These are phyloP conservation scores for Fusarium pseudocircinatum DNA, from an alignment of 2,329 filamentous ascomycete species.

Conservation along the genomic window DNA sequence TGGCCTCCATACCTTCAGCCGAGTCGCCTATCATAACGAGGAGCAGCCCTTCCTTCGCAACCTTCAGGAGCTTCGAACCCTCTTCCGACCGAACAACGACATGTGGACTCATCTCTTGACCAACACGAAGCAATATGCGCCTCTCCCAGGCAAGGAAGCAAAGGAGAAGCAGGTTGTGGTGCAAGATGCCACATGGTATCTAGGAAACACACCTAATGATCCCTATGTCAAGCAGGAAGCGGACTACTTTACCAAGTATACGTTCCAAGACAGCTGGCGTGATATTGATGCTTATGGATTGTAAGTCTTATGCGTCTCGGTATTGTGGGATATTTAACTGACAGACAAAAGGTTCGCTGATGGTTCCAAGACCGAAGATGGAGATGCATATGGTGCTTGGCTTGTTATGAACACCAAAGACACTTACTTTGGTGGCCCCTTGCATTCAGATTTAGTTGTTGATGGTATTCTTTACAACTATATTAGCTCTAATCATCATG, in stretches of 20 bases:
- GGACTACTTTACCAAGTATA: conserved; percentile 75
- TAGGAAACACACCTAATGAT: conserved; percentile 63
- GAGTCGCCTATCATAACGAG: conserved; percentile 68
- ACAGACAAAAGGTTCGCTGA: conserved; percentile 45
- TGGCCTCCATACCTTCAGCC: conserved; percentile 68
- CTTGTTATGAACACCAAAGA: conserved; percentile 72
- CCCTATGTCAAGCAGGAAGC: conserved; percentile 64
- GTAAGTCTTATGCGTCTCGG: conserved; percentile 16
- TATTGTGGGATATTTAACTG: background rate
- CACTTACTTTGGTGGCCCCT: conserved; percentile 69
- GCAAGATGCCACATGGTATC: conserved; percentile 71
- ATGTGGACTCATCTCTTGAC: conserved; percentile 72
- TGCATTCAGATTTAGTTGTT: conserved; percentile 70
- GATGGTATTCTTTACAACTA: conserved; percentile 75
- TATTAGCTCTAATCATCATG: conserved; percentile 69
- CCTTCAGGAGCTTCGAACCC: conserved; percentile 68
- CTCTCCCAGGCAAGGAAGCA: conserved; percentile 50
- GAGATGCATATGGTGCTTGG: conserved; percentile 67
- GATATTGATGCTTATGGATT: conserved; percentile 67
- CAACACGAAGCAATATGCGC: conserved; percentile 64
- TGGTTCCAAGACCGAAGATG: conserved; percentile 55
- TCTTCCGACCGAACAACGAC: conserved; percentile 67
- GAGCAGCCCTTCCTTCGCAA: conserved; percentile 65
- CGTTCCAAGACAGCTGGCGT: conserved; percentile 67
- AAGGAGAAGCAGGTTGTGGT: conserved; percentile 58